Conservation (phyloP, 352 stramenopile species). For the Globisporangium orthogonon region DNA sequence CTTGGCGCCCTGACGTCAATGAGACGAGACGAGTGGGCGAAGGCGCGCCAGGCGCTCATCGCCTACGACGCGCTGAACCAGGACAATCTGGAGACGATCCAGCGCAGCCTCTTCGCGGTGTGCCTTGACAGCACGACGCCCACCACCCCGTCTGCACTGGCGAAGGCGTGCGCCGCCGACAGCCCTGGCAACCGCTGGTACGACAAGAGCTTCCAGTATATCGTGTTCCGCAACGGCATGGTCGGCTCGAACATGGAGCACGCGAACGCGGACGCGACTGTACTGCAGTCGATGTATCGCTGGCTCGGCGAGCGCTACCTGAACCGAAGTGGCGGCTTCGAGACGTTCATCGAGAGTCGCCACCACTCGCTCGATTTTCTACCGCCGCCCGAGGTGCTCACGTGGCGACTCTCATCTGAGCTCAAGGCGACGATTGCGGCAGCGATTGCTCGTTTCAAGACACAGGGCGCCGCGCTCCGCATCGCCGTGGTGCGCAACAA, state of each 20-base stretch:
- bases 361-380: slow-evolving; percentile 48
- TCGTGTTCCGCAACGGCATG: slow-evolving; percentile 92
- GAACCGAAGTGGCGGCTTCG: slow-evolving; percentile 47
- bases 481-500: slow-evolving; percentile 77
- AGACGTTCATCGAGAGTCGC: slow-evolving; percentile 60
- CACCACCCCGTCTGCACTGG: slow-evolving; percentile 33
- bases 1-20: slow-evolving; percentile 88
- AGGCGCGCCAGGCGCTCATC: slow-evolving; percentile 62
- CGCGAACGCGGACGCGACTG: slow-evolving; percentile 93
- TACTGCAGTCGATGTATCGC: slow-evolving; percentile 57
- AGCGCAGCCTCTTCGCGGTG: slow-evolving; percentile 86
- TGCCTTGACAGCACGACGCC: slow-evolving; percentile 76
- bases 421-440: slow-evolving; percentile 32
- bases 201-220: slow-evolving; percentile 95
- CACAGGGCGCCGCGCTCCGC: slow-evolving; percentile 63
- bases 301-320: slow-evolving; percentile 61
- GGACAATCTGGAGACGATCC: slow-evolving; percentile 73
- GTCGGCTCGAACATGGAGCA: slow-evolving; percentile 91
- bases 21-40: slow-evolving; percentile 85
- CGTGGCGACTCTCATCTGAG: slow-evolving; percentile 37
- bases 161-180: slow-evolving; percentile 44
- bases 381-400: slow-evolving; percentile 45
- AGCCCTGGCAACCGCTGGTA: slow-evolving; percentile 90
- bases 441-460: slow-evolving; percentile 60
- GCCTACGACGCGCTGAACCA: slow-evolving; percentile 35